phyloP scores from a whole-genome alignment of 1,284 basidiomycete species.

The Trichosporon ovoides region DNA sequence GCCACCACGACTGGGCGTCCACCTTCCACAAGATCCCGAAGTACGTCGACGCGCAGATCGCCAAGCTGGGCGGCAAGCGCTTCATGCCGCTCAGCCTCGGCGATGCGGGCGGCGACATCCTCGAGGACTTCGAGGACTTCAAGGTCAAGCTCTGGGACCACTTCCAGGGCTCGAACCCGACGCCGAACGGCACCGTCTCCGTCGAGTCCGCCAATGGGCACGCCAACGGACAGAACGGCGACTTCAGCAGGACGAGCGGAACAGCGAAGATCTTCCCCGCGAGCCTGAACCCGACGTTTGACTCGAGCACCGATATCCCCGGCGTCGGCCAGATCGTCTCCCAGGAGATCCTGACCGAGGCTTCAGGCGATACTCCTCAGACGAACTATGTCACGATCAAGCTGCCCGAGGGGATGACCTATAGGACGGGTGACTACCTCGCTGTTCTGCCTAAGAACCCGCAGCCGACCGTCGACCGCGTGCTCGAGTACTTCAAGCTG shows the following conservation, averaged over 20 bases:
- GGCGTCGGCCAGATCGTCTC: slow-evolving; percentile 15
- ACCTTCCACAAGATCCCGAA: slow-evolving; percentile 57
- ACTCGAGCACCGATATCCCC: slow-evolving; percentile 12
- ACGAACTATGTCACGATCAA: slow-evolving; percentile 50
- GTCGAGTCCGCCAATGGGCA: too few species aligned
- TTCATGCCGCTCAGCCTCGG: slow-evolving; percentile 31
- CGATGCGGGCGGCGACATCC: slow-evolving; percentile 49
- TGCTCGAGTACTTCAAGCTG: slow-evolving; percentile 14
- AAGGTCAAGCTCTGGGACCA: slow-evolving; percentile 50
- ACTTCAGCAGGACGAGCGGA: slow-evolving; percentile 26
- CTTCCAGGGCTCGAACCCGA: slow-evolving; percentile 23
- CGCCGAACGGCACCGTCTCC: not conserved
- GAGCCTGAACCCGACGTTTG: slow-evolving; percentile 10
- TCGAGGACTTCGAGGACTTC: slow-evolving; percentile 54
- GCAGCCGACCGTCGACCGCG: slow-evolving; percentile 6
- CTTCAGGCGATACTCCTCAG: slow-evolving; percentile 11
- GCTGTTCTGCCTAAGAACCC: slow-evolving; percentile 43
- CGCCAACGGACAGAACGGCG: too few species aligned
- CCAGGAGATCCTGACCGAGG: slow-evolving; percentile 18
- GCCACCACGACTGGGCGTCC: slow-evolving; percentile 56
- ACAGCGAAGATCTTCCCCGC: slow-evolving; percentile 7
- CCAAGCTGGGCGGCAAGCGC: slow-evolving; percentile 50
- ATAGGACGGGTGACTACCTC: slow-evolving; percentile 54
- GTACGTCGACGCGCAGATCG: slow-evolving; percentile 50
- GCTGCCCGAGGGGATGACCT: slow-evolving; percentile 50